Base-by-base conservation (phyloP, 2,329 filamentous ascomycete species). In the Rutstroemia sp. region DNA sequence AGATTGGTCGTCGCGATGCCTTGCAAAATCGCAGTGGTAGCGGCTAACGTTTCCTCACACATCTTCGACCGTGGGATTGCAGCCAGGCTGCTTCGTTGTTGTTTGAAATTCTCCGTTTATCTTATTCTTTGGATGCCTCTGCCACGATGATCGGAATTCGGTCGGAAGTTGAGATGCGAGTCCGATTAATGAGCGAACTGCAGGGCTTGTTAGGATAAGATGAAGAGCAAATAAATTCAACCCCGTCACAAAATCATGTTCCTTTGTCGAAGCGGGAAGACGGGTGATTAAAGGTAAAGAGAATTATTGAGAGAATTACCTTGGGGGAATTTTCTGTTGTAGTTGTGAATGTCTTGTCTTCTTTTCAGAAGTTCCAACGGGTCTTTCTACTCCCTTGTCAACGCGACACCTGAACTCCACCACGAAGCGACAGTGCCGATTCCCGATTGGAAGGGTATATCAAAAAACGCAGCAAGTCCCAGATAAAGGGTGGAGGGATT, bases 1-100 rank as follows among this genome's bases (percentile, higher is more conserved):
- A 56, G 52, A 51, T 58, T 65, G 34, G 60, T 63, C 34, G 59
- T 69, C 58, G 78, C 80, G 58, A 83, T 71, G 60, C 73, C 75
- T 64, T 77, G 76, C 62, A 83, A 72, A 62, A 83, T 73, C 65
- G 78, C 74, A 64, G 78, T 75, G 39, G 77, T 75, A 47, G 79
- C 78, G 63, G 73, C 75, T 69, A 83, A 71, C 64, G 76, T 77
- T 68, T 76, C 73, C 65, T 82, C 78, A 70, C 55, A 61, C 67
- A 69, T 70, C 48, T 49, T 63, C 42, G 21, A 39, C 54, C 48
- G 55, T 41, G 30, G 53, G 23, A 54, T 30, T 57, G 60, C 62
- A 65, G 67, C 65, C 61, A 62, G 52, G 61, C 62, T 63, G 63
- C 63, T 45, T 23, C 23, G 51, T 46, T 37, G 34, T 49, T 12